Evolutionary conservation across 2,329 filamentous ascomycete genomes (phyloP), one percentile per base, ranked within the genome.

Genomic region (Alternaria arbusti): DNA sequence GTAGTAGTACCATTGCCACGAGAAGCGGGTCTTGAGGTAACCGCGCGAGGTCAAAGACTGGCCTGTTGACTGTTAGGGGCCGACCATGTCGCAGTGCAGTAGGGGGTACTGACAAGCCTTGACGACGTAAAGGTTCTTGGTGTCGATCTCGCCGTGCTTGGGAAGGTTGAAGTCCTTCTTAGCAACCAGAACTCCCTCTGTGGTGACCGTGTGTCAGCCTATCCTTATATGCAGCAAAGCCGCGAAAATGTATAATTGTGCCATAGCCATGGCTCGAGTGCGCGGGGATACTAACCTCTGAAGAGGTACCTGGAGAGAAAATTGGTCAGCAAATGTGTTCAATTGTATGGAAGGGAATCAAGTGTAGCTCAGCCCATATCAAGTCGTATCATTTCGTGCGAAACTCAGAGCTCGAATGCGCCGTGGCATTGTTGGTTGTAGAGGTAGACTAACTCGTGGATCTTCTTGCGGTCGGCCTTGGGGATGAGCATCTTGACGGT

Each of bases 391-490:
- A 70, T 74, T 73, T 70, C 62, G 64, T 68, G 69, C 67, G 70
- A 74, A 74, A 72, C 67, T 65, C 68, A 67, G 54, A 66, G 59
- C 69, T 70, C 70, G 66, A 74, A 66, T 73, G 66, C 62, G 69
- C 70, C 61, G 64, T 55, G 61, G 36, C 55, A 50, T 61, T 61
- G 61, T 66, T 22, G 32, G 65, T 57, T 60, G 57, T 67, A 66
- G 63, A 70, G 72, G 72, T 64, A 58, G 91, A 99, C 93, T 91
- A 95, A 97, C 91, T 95, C 95, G 90, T 99, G 96, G 87, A 99
- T 98, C 91, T 94, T 93, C 93, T 99, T 99, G 88, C 96, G 94
- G 88, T 99, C 96, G 86, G 93, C 92, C 91, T 98, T 98, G 85
- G 96, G 96, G 86, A 99, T 99, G 89, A 99, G 91, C 96, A 84